These are phyloP conservation scores for Fonsecaea monophora DNA, from an alignment of 2,329 filamentous ascomycete genomes.

Conservation along the genomic window DNA sequence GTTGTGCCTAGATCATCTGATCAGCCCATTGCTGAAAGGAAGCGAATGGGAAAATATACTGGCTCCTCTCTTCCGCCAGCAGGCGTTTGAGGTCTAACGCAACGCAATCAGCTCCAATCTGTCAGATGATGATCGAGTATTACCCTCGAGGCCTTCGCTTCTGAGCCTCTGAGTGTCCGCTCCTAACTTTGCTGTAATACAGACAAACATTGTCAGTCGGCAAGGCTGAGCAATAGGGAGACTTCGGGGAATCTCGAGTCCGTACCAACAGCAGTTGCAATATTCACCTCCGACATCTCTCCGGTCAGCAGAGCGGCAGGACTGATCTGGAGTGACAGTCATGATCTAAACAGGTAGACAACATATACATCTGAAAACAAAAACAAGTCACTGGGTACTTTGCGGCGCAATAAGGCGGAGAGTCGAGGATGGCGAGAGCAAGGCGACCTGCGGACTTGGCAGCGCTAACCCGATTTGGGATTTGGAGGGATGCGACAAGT, in stretches of 20 bases:
- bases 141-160: slow-evolving; percentile 57
- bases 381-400: not conserved
- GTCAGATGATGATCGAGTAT: slow-evolving; percentile 17
- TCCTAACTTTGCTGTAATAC: slow-evolving; percentile 48
- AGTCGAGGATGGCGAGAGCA: not conserved
- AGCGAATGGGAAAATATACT: not conserved
- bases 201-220: slow-evolving; percentile 20
- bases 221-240: slow-evolving; percentile 35
- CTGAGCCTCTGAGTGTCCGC: slow-evolving; percentile 26
- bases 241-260: slow-evolving; percentile 41
- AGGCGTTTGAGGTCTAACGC: slow-evolving; percentile 63
- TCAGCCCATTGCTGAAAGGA: not conserved
- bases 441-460: slow-evolving; percentile 6
- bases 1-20: slow-evolving; percentile 39
- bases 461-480: slow-evolving; percentile 18
- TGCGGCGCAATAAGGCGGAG: not conserved
- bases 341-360: slow-evolving; percentile 6
- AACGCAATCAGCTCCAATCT: slow-evolving; percentile 28
- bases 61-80: slow-evolving; percentile 58
- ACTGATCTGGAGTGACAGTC: not conserved
- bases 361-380: not conserved
- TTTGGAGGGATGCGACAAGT: not conserved
- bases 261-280: slow-evolving; percentile 51
- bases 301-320: not conserved
- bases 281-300: slow-evolving; percentile 52